Base-by-base conservation (phyloP, 2,329 filamentous ascomycete genomes). In the Botrytis cinerea region DNA sequence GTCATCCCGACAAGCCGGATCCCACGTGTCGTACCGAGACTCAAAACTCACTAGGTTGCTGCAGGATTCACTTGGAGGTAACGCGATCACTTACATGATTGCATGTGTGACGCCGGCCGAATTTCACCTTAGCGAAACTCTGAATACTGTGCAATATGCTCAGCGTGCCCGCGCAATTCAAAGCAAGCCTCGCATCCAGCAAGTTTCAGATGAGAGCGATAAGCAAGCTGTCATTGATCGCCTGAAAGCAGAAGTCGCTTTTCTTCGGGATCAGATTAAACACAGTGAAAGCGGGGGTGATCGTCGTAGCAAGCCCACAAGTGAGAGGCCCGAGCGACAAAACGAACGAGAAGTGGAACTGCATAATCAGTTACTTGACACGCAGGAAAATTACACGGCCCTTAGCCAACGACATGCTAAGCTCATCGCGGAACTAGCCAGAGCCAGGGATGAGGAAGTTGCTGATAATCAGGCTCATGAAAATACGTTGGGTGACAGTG, bases 11-110 rank as follows among this genome's bases (percentile, higher is more conserved):
- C 91, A 94, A 77, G 85, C 92, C 62, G 94, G 94, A 66, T 92
- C 94, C 7, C 94, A 98, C 83, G 95, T 99, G 73, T 99, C 96
- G 2, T 99, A 99, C 82, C 93, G 96, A 76, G 96, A 99, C 84
- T 98, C 96, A n/a, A 95, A 94, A 81, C 90, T 99, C 78, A 99
- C 96, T 18, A 92, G 96, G 74, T 87, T 99, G 38, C 88, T 99
- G 28, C 96, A 99, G 85, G 96, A 99, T 83, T 99, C 96, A 0
- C 87, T 99, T 8, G 96, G 96, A 73, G 96, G 96, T 7, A 98
- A 97, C 81, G 96, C 96, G 51, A 97, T 98, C 81, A 99, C 96
- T 0, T 99, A 98, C 84, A 98, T 99, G 96, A 96, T 99, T 84
- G 96, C 96, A 14, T 99, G 96, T 83, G 95, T 99, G 45, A 99